These are phyloP conservation scores for Lichtheimia ramosa DNA, from an alignment of 371 early-diverging fungal species.

Conservation along the genomic window DNA sequence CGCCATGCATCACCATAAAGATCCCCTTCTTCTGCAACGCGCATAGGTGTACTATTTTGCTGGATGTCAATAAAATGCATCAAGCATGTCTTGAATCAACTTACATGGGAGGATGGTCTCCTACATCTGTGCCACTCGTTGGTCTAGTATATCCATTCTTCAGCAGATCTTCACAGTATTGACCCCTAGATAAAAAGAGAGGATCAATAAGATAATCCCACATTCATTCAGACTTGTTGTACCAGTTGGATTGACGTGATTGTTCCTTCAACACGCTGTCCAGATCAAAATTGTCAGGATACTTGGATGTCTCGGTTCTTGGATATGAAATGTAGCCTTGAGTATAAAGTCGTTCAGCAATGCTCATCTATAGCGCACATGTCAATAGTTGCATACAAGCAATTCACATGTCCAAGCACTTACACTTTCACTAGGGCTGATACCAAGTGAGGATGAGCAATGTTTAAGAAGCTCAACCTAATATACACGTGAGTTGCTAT, in stretches of 20 bases:
- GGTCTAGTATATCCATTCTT: conserved; percentile 38
- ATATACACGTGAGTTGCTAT: background rate
- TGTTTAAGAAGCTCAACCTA: conserved; percentile 51
- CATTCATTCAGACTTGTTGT: background rate
- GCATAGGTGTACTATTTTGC: conserved; percentile 47
- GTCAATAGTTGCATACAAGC: too few relatives aligned
- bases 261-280: conserved; percentile 41
- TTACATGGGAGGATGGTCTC: conserved; percentile 54
- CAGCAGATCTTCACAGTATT: conserved; percentile 31
- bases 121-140: conserved; percentile 49
- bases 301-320: conserved; percentile 73
- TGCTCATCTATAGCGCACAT: conserved; percentile 35
- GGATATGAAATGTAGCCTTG: conserved; percentile 76
- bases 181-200: conserved; percentile 23
- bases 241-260: conserved; percentile 39
- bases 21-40: conserved; percentile 45
- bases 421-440: conserved; percentile 52
- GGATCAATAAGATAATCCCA: background rate
- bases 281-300: conserved; percentile 61
- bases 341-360: conserved; percentile 54
- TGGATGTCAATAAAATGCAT: background rate
- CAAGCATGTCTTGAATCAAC: background rate
- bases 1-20: conserved; percentile 54
- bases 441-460: conserved; percentile 46
- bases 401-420: background rate